Conservation (phyloP, 768 basidiomycete genomes). For the Russula sp. region DNA sequence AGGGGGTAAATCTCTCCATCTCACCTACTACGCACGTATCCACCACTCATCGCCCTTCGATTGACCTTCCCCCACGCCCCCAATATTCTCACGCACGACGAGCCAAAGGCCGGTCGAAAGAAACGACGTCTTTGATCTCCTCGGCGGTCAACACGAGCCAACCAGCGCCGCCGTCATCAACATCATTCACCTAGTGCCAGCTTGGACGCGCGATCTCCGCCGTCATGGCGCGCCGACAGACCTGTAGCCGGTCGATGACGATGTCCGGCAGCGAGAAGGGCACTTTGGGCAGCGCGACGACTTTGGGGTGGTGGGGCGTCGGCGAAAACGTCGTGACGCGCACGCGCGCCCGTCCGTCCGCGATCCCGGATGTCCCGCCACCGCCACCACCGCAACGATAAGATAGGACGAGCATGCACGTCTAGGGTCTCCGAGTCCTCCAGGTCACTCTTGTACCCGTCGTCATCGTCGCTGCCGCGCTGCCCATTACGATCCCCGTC, state of each 20-base stretch:
- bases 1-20: too few relatives aligned
- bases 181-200: background rate
- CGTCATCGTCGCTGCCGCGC: slow-evolving; percentile 37
- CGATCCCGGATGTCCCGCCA: background rate
- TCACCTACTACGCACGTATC: slow-evolving; percentile 44
- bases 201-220: slow-evolving; percentile 29
- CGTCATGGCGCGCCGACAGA: slow-evolving; percentile 43
- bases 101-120: slow-evolving; percentile 86
- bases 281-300: slow-evolving; percentile 85
- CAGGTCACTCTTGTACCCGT: slow-evolving; percentile 81
- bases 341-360: slow-evolving; percentile 29
- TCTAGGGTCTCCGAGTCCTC: slow-evolving; percentile 98
- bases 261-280: slow-evolving; percentile 85
- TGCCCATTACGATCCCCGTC: slow-evolving; percentile 10
- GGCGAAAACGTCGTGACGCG: slow-evolving; percentile 84
- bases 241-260: slow-evolving; percentile 52
- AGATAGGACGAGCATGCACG: slow-evolving; percentile 70
- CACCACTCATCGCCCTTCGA: slow-evolving; percentile 77
- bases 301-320: slow-evolving; percentile 93
- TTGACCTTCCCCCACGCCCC: slow-evolving; percentile 78
- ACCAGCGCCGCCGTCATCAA: background rate
- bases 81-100: slow-evolving; percentile 87
- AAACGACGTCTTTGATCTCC: slow-evolving; percentile 90
- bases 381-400: slow-evolving; percentile 22
- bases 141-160: slow-evolving; percentile 73